Evolutionary conservation across 768 basidiomycete species (phyloP), one percentile per base, ranked within the genome.

Genomic region (Basidioascus undulatus): DNA sequence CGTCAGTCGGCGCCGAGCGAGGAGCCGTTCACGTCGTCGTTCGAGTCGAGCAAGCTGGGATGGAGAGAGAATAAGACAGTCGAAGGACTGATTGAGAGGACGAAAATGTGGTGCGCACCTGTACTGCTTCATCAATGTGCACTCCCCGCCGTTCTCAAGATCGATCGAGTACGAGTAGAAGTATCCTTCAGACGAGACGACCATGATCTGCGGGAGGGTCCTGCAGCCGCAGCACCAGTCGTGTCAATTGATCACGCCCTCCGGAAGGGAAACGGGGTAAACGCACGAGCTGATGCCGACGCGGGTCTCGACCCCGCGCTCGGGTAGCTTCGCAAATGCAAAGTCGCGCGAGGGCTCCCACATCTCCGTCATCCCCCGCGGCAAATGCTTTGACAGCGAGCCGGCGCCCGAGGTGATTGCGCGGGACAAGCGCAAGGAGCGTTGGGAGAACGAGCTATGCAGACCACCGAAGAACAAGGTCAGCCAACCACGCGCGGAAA

Each of bases 271-370:
- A 20, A 19, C 24, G 37, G 21, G 35, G 15, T 35, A 19, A 7
- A 68, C 75, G 53, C 54, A 87, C 84, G 76, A 73, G 55, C 76
- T 80, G 41, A 96, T 59, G 0, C 82, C 89, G 32, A 92, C 86
- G 13, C 87, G 73, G 52, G 77, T 84, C 44, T 81, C 66, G 10
- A 74, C 71, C 3, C 83, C 75, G 45, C 69, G 61, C 6, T 72
- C 67, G 38, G 86, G 83, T 19, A 98, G 58, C 52, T 80, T 72
- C 43, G 89, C 61, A 55, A 69, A 87, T 1, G 89, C 92, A 54
- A 96, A 96, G 54, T 92, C 89, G 6, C 89, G 65, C 27, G 81
- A 68, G 0, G 92, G 92, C 51, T 96, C 92, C 86, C 87, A 98
- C 61, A 96, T 72, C 55, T 92, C 89, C 16, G 84, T 81, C 35